Conservation (phyloP, 495 filamentous ascomycete genomes). For the Gamarada debralockiae region DNA sequence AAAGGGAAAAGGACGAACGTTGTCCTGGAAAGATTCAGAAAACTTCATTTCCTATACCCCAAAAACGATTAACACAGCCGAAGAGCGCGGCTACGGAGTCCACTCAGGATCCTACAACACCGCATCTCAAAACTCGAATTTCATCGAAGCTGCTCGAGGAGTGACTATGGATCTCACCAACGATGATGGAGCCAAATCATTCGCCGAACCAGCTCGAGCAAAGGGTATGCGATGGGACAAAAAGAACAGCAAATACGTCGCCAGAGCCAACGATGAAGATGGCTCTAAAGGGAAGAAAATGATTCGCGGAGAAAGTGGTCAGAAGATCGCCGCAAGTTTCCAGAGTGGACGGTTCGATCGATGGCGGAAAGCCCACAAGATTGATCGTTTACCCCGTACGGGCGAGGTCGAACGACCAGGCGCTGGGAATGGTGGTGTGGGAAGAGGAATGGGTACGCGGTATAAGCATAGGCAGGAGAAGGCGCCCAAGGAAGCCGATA, state of each 20-base stretch:
- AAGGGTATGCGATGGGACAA: constrained; percentile 92
- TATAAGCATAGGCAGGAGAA: constrained; percentile 80
- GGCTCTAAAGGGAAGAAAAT: constrained; percentile 80
- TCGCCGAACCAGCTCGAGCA: constrained; percentile 64
- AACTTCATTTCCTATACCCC: constrained; percentile 96
- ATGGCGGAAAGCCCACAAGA: constrained; percentile 82
- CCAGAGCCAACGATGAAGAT: constrained; percentile 87
- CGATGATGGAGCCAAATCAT: constrained; percentile 74
- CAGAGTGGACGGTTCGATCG: constrained; percentile 87
- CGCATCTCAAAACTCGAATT: constrained; percentile 56
- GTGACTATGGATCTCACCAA: constrained; percentile 85
- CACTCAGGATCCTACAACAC: constrained; percentile 63
- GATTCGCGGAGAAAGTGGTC: constrained; percentile 85
- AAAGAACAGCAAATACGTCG: constrained; percentile 91
- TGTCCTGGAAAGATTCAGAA: constrained; percentile 74
- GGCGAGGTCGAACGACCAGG: constrained; percentile 68
- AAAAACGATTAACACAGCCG: constrained; percentile 65
- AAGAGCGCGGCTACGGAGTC: constrained; percentile 89
- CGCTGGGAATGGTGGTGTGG: constrained; percentile 29
- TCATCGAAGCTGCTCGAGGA: constrained; percentile 75
- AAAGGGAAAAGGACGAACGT: constrained; percentile 33
- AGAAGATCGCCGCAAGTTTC: constrained; percentile 93
- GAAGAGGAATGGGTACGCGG: constrained; percentile 37
- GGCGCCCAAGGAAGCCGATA: constrained; percentile 91
- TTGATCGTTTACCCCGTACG: constrained; percentile 70